Base-by-base conservation (phyloP, 768 basidiomycete genomes). In the Amanita brunnescens region DNA sequence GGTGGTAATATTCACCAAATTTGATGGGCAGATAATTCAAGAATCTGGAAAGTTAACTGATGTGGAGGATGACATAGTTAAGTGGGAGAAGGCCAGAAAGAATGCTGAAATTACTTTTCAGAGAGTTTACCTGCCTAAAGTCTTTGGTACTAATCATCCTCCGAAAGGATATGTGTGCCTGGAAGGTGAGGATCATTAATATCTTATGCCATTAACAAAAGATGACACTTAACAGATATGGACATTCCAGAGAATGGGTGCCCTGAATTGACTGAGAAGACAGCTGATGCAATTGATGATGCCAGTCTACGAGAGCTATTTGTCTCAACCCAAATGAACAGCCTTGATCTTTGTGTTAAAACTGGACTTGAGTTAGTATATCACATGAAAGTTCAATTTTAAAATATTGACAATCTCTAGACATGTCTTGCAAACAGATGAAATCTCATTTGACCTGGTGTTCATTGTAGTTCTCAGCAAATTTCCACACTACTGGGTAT, bases 1-100 rank as follows among this genome's bases (percentile, higher is more conserved):
- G 2, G 58, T 73, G 29, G 64, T 61, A 0, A 42, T 73, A 21
- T 70, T 73, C 54, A 71, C 68, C 1, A 72, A 71, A 44, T 64
- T 64, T 37, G 70, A 72, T 54, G 62, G 57, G n/a, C 46, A 69
- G 9, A 47, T 60, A 35, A 23, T 16, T 32, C 40, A 55, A 37
- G 60, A 60, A 46, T 64, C 55, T 41, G 41, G 41, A 7, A 42
- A n/a, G 7, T n/a, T 42, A 10, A 2, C 5, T 21, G 20, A 23
- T 23, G 23, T 42, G 2, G 16, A 2, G 14, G 29, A 54, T 16
- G 13, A 49, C 14, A 52, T 61, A 3, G 14, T 34, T 40, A 41
- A 49, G 18, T 33, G 55, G 10, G 58, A 53, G 16, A 12, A 54
- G 46, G 49, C 45, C 24, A 14, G 24, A 23, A 10, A 54, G 16